phyloP scores from a whole-genome alignment of 2,329 filamentous ascomycete species.

The Sarocladiaceae sp. region DNA sequence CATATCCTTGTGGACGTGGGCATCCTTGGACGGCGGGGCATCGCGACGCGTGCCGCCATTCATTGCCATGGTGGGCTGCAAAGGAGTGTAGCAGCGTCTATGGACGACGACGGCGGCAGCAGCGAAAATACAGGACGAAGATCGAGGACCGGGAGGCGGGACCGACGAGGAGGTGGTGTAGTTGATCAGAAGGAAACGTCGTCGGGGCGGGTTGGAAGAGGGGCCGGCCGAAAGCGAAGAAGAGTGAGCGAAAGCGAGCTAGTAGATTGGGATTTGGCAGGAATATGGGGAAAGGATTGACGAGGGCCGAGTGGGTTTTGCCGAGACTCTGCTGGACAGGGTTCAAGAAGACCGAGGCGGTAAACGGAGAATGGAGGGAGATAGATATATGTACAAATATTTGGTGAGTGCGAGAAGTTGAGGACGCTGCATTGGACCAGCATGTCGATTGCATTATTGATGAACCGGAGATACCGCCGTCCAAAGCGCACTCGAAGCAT shows the following conservation, averaged over 20 bases:
- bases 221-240: background rate
- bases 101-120: slow-evolving; percentile 1
- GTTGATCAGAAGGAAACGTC: slow-evolving; percentile 1
- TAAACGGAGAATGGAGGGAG: background rate
- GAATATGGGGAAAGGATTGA: background rate
- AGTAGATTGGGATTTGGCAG: background rate
- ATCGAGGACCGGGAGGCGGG: background rate
- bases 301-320: background rate
- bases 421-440: too few species aligned
- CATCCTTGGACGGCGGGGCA: slow-evolving; percentile 21
- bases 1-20: slow-evolving; percentile 15
- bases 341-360: background rate
- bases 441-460: too few species aligned
- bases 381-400: background rate
- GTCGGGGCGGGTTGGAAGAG: background rate
- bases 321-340: background rate
- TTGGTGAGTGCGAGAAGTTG: too few species aligned
- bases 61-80: slow-evolving; percentile 21
- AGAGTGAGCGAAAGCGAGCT: background rate
- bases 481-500: too few species aligned
- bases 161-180: background rate
- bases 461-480: too few species aligned
- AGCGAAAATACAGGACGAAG: background rate
- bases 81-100: slow-evolving; percentile 7
- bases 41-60: slow-evolving; percentile 22